Conservation (phyloP, 2,329 filamentous ascomycete species). For the Neodidymelliopsis sp. region DNA sequence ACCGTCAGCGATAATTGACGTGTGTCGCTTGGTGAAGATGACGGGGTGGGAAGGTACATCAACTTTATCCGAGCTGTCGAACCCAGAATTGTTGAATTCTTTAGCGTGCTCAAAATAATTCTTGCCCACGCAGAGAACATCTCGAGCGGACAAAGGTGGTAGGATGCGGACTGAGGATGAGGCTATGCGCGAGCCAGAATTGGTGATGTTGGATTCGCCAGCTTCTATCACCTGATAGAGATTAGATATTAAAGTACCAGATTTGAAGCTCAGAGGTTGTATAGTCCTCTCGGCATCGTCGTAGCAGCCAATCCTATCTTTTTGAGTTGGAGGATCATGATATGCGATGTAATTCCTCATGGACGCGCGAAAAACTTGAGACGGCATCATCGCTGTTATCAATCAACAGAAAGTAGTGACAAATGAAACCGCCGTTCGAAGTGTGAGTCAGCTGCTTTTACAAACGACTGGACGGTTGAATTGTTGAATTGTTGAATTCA, state of each 20-base stretch:
- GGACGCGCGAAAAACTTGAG: no score
- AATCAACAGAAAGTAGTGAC: no score
- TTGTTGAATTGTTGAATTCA: background rate
- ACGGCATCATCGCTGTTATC: no score
- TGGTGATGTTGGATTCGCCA: slow-evolving; percentile 50
- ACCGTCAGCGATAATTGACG: slow-evolving; percentile 59
- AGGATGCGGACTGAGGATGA: slow-evolving; percentile 53
- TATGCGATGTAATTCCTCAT: slow-evolving; percentile 53
- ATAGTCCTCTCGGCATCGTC: slow-evolving; percentile 49
- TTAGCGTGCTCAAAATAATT: slow-evolving; percentile 66
- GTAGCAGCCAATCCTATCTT: slow-evolving; percentile 53
- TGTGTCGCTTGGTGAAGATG: slow-evolving; percentile 64
- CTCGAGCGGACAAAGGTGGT: slow-evolving; percentile 57
- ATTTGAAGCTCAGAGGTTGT: slow-evolving; percentile 55
- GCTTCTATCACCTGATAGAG: slow-evolving; percentile 63
- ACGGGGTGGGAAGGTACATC: slow-evolving; percentile 63
- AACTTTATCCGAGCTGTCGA: slow-evolving; percentile 62
- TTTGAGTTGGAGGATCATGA: slow-evolving; percentile 23
- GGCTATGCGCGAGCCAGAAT: slow-evolving; percentile 44
- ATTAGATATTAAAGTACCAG: slow-evolving; percentile 56
- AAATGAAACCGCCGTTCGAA: background rate
- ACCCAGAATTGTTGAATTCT: slow-evolving; percentile 65
- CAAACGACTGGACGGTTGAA: background rate
- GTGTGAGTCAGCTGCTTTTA: background rate
- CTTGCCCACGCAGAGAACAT: slow-evolving; percentile 64